A percentile compares a stretch with the other conserved stretches of the same genome.
Evolutionary conservation across 2,329 filamentous ascomycete genomes (phyloP).

Genomic region (Sporothrix protearum): DNA sequence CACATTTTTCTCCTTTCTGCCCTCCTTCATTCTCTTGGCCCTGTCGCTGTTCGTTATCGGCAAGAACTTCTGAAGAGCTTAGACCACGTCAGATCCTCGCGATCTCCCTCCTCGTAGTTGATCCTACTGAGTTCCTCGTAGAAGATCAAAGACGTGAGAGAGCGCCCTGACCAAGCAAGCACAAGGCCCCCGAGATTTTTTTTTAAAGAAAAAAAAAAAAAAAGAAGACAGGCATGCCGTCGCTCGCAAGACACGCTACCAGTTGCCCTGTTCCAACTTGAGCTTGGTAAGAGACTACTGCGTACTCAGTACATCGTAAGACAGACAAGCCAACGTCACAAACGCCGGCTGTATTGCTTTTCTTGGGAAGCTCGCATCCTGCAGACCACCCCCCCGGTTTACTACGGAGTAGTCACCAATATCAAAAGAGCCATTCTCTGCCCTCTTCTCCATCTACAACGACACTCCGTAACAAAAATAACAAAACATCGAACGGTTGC

Average conservation of each 20-base stretch:
- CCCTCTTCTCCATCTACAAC: not conserved
- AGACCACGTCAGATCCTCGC: not conserved
- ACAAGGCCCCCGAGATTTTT: not conserved
- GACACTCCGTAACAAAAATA: not conserved
- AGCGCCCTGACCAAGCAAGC: not conserved
- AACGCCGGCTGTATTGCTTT: slow-evolving; percentile 1
- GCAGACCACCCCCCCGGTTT: not conserved
- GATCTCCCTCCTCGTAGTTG: not conserved
- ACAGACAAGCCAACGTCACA: not conserved
- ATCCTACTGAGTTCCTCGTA: no score
- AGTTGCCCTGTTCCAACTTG: not conserved
- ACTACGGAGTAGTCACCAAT: no score
- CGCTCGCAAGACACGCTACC: slow-evolving; percentile 1
- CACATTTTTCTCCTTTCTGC: not conserved
- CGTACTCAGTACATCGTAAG: no score
- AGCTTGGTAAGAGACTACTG: not conserved
- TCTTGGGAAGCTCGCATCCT: slow-evolving; percentile 7
- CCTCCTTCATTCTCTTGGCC: not conserved
- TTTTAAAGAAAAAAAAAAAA: not conserved
- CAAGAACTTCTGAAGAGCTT: not conserved
- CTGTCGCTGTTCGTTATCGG: not conserved
- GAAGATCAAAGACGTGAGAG: not conserved
- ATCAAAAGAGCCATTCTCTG: no score
- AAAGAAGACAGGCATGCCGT: not conserved
- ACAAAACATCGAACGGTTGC: not conserved